Evolutionary conservation across 176 grass and related monocot genomes (phyloP).

Genomic region (Avena insularis): DNA sequence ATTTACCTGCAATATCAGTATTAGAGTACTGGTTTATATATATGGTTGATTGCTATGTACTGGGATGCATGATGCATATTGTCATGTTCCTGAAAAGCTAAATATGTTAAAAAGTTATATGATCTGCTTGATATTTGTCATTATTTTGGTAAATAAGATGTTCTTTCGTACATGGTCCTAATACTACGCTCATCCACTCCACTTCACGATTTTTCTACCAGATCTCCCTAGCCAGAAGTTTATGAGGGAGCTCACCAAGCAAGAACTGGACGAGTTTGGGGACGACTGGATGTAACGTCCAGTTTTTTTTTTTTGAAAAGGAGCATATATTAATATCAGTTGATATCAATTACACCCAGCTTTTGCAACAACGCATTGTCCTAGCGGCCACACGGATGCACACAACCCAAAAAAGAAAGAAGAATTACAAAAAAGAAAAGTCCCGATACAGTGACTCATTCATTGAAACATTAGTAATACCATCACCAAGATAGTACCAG

Average conservation of each 20-base stretch:
- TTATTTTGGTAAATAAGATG: not conserved
- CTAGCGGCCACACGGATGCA: no score
- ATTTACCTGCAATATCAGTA: not conserved
- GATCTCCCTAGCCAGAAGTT: slow-evolving; percentile 29
- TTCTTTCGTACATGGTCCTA: not conserved
- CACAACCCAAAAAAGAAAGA: no score
- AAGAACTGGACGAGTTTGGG: slow-evolving; percentile 13
- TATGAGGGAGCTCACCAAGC: slow-evolving; percentile 34
- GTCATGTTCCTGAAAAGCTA: not conserved
- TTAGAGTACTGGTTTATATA: not conserved
- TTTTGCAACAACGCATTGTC: no score
- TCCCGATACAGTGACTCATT: no score
- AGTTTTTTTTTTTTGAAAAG: no score
- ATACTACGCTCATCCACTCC: not conserved
- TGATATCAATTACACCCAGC: no score
- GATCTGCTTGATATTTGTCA: not conserved
- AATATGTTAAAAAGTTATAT: not conserved
- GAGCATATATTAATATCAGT: no score
- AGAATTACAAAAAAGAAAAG: no score
- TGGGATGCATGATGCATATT: not conserved
- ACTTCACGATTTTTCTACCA: slow-evolving; percentile 18
- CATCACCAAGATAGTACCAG: no score
- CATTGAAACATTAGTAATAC: no score
- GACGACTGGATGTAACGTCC: not conserved
- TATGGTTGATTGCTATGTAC: not conserved